Base-by-base conservation (phyloP, 768 basidiomycete genomes). In the Terana coerulea region DNA sequence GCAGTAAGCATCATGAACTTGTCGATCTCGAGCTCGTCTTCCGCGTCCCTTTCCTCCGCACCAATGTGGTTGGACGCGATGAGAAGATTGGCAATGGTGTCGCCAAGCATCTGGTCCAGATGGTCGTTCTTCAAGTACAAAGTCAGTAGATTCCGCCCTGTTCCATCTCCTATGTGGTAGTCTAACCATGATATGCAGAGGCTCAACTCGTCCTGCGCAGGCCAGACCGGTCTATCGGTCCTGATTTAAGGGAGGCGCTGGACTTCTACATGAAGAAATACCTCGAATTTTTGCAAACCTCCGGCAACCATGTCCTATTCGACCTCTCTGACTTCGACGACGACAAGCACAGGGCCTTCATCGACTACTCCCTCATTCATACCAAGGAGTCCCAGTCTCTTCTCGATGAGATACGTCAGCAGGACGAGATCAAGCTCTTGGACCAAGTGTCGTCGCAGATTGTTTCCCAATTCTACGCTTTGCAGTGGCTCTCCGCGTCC, bases 261-360 rank as follows among this genome's bases (percentile, higher is more conserved):
- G 6, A 10, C 14, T 54, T 46, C 41, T 56, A 64, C 46, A 42
- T 61, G 36, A 28, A 30, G 19, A 35, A 59, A 14, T 66, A 66
- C 45, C 59, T 65, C 22, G 44, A 50, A 5, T 49, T 59, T 45
- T 53, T 66, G n/a, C 41, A 56, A n/a, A 34, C 46, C 9, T 56
- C 61, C 5, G 62, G 62, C 0, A 36, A 37, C 40, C 55, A 66
- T 55, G 47, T 57, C 42, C 49, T 66, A 39, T 61, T 56, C 52
- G 56, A 61, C 15, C 56, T 66, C 17, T 59, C 64, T 25, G 61
- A 63, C 49, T 63, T 64, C 54, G 59, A 61, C 31, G 49, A 55
- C 35, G 24, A 26, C 47, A 46, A 49, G 22, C 47, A 49, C 33
- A 36, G 31, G 9, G 21, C 51, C 12, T 29, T 36, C 24, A 51